Evolutionary conservation across 148 eudicot species (phyloP), one percentile per base, ranked within the genome.

Genomic region (Mesembryanthemum crystallinum): DNA sequence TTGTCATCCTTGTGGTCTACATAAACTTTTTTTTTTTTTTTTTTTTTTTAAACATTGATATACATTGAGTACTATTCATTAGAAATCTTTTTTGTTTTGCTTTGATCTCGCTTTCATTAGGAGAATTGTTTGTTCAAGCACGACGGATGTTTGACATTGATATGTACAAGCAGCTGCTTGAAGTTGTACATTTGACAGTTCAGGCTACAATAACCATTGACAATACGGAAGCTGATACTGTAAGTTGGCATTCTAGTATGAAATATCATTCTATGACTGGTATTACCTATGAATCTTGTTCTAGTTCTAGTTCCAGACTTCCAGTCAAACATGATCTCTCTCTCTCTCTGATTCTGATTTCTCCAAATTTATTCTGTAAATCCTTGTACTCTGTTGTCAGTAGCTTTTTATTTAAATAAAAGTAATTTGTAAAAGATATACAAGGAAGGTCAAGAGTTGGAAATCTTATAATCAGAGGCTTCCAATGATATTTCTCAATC

Each of bases 51-150:
- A 67, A 68, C 68, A 51, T 47, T 59, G 18, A 29, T 69, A 27
- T 69, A 27, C 21, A 42, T 76, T 59, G 58, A 39, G 24, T 63
- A 69, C 52, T 12, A 49, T 23, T 76, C 27, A 55, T 51, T 37
- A 8, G n/a, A 27, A 12, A 70, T 62, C 52, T 66, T 63, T 18
- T 32, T 64, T 55, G 20, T 68, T 82, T 45, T 49, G 49, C 25
- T 43, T 73, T 72, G 32, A 58, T 42, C 45, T 64, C 21, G 69
- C 73, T 73, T 78, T 58, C 73, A 32, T 64, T 85, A 95, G 99
- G 99, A 81, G 99, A 95, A 71, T 72, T 95, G 78, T 92, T 89
- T 85, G 81, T 81, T 43, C 96, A 92, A 78, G 92, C 99, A 69
- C 91, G 88, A 81, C 82, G 77, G 75, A 86, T 90, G 96, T 95